Base-by-base conservation (phyloP, 495 filamentous ascomycete genomes). In the Talaromyces proteolyticus region DNA sequence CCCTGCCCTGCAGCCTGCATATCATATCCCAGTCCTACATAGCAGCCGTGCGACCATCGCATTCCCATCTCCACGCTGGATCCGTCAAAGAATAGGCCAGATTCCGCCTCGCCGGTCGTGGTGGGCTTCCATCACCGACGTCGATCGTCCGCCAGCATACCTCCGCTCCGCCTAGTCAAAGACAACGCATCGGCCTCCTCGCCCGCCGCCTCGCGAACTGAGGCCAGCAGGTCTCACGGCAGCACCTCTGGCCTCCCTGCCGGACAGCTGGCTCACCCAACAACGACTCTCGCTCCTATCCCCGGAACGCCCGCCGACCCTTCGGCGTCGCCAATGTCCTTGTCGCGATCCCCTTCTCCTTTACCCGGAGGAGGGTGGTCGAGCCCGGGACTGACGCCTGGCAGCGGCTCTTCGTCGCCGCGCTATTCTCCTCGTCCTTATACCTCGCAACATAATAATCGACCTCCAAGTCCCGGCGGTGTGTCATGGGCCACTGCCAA, bases 291-390 rank as follows among this genome's bases (percentile, higher is more conserved):
- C 11, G 23, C 47, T 7, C 49, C 49, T 22, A 51, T 51, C 17
- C 42, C 49, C 7, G 49, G 40, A 16, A 51, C 42, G 6, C 49
- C 49, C 12, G 4, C 39, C 19, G 29, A 51, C 26, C 49, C 51
- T 11, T 21, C 50, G 11, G 14, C 51, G 26, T 49, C 43, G 53
- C 64, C 72, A 54, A 94, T 95, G 90, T 88, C 89, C 56, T 67
- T 90, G 49, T 91, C 88, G 47, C 81, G 88, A 67, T 92, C 88
- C 58, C 89, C 89, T 42, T 92, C 88, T 43, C 89, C 89, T 52
- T 78, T 79, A 48, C 81, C 79, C 53, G 86, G 86, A 56, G 88
- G 86, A 59, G 89, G 89, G 56, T 95, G 91, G 90, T 81, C 88
- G 50, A 92, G 84, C 67, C 90, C 90, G 17, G 89, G 88, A 24